Evolutionary conservation across 352 stramenopile genomes (phyloP).

Genomic region (Stramenopiles sp.): DNA sequence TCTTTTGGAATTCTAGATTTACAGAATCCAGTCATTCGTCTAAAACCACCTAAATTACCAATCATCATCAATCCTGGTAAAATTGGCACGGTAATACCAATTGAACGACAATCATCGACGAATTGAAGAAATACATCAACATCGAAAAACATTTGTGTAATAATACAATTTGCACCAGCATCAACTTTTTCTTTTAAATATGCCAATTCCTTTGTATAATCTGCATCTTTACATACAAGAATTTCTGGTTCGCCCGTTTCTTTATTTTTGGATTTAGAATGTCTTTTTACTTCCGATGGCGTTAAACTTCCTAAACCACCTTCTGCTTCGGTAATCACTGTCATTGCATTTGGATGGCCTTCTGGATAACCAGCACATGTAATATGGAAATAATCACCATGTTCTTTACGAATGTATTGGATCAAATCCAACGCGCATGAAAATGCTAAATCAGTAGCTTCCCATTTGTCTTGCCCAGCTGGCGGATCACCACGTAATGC

Average conservation of each 20-base stretch:
- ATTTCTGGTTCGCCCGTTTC: too few relatives aligned
- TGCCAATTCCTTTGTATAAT: conserved; percentile 73
- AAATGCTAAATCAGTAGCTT: conserved; percentile 32
- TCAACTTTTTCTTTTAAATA: conserved; percentile 95
- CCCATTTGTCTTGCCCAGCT: conserved; percentile 56
- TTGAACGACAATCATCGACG: conserved; percentile 58
- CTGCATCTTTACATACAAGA: conserved; percentile 26
- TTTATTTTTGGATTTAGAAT: too few relatives aligned
- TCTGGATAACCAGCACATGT: conserved; percentile 92
- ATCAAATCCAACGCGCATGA: conserved; percentile 71
- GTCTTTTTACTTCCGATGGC: too few relatives aligned
- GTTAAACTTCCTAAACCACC: too few relatives aligned
- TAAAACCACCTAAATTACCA: background rate
- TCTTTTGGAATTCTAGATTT: background rate
- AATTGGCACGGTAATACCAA: conserved; percentile 79
- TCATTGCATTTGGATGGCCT: conserved; percentile 50
- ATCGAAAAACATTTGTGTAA: conserved; percentile 99
- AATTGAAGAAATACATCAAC: conserved; percentile 79
- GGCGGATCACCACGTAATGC: conserved; percentile 86
- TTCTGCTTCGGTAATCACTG: too few relatives aligned
- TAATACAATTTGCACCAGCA: conserved; percentile 88
- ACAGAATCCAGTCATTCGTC: background rate
- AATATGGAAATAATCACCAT: conserved; percentile 87
- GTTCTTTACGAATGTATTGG: conserved; percentile 77
- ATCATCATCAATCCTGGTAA: conserved; percentile 98